Base-by-base conservation (phyloP, 176 grass and related monocot genomes). In the Aegilops sharonensis region DNA sequence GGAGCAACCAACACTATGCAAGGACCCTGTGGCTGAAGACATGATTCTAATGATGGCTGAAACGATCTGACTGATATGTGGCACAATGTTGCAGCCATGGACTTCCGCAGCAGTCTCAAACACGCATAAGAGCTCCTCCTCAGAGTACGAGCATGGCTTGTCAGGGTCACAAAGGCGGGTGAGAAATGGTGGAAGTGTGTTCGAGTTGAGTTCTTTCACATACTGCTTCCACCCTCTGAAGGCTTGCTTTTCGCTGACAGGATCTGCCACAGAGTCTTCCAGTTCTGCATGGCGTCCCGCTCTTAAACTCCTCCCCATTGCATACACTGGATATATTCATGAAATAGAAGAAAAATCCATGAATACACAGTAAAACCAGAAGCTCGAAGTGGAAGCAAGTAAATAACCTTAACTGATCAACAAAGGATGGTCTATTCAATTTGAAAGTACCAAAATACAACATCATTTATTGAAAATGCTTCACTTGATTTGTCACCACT, bases 151-250 rank as follows among this genome's bases (percentile, higher is more conserved):
- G 42, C 31, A 47, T 25, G 66, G 59, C 63, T 90, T 85, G 35
- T 90, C 66, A 3, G 64, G 24, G 78, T 83, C 57, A n/a, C 81
- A 97, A 31, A 97, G 30, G 37, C 84, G 78, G 10, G 68, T 67
- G 36, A 97, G 87, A 81, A 97, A 97, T 11, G 83, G 74, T n/a
- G 91, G 87, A 3, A 94, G 88, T 6, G 90, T 93, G 70, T 86
- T 88, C 1, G 82, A 80, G 63, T 94, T 81, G 9, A 97, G 82
- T 8, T 80, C 86, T 76, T 90, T 87, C 6, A 97, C 87, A 67
- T 90, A 91, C 40, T 4, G 47, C 23, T 69, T 89, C 76, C 83
- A 71, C 64, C 83, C 81, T 83, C 77, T 70, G 36, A 89, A 89
- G 56, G 79, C 43, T 20, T 76, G 36, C 77, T 85, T 84, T 10